phyloP scores from a whole-genome alignment of 805 yeast species.

The Metschnikowia sp. region DNA sequence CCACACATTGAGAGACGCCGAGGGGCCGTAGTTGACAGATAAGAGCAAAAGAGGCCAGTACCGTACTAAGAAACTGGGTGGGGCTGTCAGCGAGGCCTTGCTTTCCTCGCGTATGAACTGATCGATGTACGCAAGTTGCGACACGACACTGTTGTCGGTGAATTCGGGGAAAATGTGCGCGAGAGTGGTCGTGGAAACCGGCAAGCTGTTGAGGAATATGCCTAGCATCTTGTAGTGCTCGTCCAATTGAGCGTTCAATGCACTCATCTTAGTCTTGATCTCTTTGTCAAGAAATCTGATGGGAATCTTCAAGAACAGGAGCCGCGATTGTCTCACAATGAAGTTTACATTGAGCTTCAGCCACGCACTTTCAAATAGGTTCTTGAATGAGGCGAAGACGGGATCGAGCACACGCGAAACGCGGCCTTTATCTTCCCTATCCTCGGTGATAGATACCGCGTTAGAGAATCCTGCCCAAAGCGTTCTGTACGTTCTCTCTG shows the following conservation, averaged over 20 bases:
- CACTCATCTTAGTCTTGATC: slow-evolving; percentile 21
- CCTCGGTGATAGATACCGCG: background rate
- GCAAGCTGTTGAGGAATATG: slow-evolving; percentile 21
- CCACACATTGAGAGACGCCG: slow-evolving; percentile 40
- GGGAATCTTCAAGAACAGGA: slow-evolving; percentile 18
- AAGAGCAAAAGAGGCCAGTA: slow-evolving; percentile 64
- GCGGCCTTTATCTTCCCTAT: background rate
- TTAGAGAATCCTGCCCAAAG: slow-evolving; percentile 1
- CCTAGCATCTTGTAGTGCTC: slow-evolving; percentile 24
- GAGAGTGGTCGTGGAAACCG: slow-evolving; percentile 4
- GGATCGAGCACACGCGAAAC: background rate
- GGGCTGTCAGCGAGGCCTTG: slow-evolving; percentile 5
- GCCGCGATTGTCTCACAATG: slow-evolving; percentile 12
- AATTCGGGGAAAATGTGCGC: slow-evolving; percentile 5
- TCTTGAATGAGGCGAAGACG: slow-evolving; percentile 4
- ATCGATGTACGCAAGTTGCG: slow-evolving; percentile 9
- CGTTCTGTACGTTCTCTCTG: slow-evolving; percentile 18
- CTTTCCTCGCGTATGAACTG: slow-evolving; percentile 2
- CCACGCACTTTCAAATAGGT: slow-evolving; percentile 1
- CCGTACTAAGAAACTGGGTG: slow-evolving; percentile 24
- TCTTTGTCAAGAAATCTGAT: slow-evolving; percentile 25
- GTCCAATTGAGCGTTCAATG: slow-evolving; percentile 23
- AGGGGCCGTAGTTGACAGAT: slow-evolving; percentile 51
- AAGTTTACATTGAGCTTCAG: slow-evolving; percentile 12
- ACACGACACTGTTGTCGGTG: background rate